Conservation (phyloP, 2,329 filamentous ascomycete genomes). For the Talaromyces sp. region DNA sequence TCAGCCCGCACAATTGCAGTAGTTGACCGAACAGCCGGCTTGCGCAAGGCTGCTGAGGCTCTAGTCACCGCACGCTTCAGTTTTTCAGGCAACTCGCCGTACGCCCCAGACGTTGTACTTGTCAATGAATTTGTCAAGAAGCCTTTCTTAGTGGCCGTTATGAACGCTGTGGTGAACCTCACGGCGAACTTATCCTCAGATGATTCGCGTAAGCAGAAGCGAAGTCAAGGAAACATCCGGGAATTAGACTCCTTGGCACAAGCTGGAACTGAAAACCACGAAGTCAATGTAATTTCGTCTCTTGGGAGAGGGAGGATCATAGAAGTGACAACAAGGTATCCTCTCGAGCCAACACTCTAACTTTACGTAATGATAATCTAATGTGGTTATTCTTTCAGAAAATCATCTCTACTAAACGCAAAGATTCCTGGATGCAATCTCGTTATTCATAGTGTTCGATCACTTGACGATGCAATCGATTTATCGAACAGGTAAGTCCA, state of each 20-base stretch:
- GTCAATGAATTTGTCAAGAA: slow-evolving; percentile 61
- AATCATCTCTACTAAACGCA: slow-evolving; percentile 20
- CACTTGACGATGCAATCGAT: slow-evolving; percentile 53
- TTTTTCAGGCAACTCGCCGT: slow-evolving; percentile 54
- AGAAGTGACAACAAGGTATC: not conserved
- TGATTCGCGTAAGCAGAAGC: slow-evolving; percentile 12
- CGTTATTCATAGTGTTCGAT: slow-evolving; percentile 43
- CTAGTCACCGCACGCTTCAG: slow-evolving; percentile 51
- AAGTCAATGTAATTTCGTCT: not conserved
- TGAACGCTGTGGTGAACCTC: slow-evolving; percentile 24
- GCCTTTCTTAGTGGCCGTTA: slow-evolving; percentile 48
- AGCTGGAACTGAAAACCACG: not conserved
- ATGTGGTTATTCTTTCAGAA: not conserved
- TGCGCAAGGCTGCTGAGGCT: slow-evolving; percentile 49
- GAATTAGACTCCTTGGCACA: not conserved
- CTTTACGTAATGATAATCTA: not conserved
- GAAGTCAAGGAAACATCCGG: not conserved
- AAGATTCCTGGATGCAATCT: slow-evolving; percentile 43
- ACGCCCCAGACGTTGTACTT: slow-evolving; percentile 58
- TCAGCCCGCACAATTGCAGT: slow-evolving; percentile 46
- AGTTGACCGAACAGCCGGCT: slow-evolving; percentile 56
- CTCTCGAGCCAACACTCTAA: not conserved
- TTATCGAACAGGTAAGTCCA: slow-evolving; percentile 31
- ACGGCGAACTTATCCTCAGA: slow-evolving; percentile 1
- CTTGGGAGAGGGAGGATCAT: not conserved